A percentile compares a stretch with the other conserved stretches of the same genome.
These are phyloP conservation scores for Kodamaea ohmeri DNA, from an alignment of 1,139 yeast species.

Conservation along the genomic window DNA sequence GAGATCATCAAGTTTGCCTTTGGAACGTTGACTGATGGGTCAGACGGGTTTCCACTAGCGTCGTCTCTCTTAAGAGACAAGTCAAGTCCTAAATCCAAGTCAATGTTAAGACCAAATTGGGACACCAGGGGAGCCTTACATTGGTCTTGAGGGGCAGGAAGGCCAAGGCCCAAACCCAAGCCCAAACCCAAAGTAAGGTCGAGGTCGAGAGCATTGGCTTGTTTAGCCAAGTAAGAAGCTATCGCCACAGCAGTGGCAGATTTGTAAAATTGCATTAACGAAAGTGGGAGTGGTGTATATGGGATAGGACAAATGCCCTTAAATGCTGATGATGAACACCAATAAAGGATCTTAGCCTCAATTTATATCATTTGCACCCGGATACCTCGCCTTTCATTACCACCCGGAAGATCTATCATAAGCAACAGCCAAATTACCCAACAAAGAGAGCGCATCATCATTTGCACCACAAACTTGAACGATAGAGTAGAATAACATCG, in stretches of 20 bases:
- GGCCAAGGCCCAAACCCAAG: slow-evolving; percentile 12
- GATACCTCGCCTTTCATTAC: too few relatives aligned
- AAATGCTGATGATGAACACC: not conserved
- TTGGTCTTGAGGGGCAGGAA: slow-evolving; percentile 9
- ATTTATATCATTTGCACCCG: slow-evolving; percentile 1
- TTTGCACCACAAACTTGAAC: too few relatives aligned
- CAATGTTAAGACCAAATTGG: slow-evolving; percentile 17
- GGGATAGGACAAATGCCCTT: not conserved
- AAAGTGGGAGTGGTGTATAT: slow-evolving; percentile 6
- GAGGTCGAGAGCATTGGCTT: slow-evolving; percentile 14
- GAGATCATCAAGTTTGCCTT: slow-evolving; percentile 29
- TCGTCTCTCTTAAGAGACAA: slow-evolving; percentile 12
- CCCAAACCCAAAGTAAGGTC: slow-evolving; percentile 13
- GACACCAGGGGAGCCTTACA: slow-evolving; percentile 13
- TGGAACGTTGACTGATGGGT: slow-evolving; percentile 19
- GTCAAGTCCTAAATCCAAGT: slow-evolving; percentile 16
- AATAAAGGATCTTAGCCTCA: not conserved
- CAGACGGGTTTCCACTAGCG: slow-evolving; percentile 13
- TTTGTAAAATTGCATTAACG: slow-evolving; percentile 16
- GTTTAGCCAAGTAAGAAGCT: slow-evolving; percentile 14
- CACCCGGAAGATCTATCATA: not conserved
- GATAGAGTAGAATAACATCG: too few relatives aligned
- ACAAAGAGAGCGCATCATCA: too few relatives aligned
- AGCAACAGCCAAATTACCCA: not conserved
- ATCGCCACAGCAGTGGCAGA: slow-evolving; percentile 17